A percentile compares a stretch with the other conserved stretches of the same genome.
phyloP scores from a whole-genome alignment of 352 stramenopile genomes.

The Elongisporangium undulatum region DNA sequence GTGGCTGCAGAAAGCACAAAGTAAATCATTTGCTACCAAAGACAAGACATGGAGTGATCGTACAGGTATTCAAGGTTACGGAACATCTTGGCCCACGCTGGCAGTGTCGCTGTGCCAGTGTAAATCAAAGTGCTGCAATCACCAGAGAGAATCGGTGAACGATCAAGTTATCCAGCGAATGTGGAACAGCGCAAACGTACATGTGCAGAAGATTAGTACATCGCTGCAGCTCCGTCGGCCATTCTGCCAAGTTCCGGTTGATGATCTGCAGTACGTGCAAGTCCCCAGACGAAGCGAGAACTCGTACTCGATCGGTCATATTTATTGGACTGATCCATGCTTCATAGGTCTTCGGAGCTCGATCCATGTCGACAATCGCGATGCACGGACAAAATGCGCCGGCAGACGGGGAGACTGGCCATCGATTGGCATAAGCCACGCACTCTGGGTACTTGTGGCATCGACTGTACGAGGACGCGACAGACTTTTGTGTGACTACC shows the following conservation, averaged over 20 bases:
- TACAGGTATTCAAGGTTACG: constrained; percentile 36
- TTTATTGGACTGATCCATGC: constrained; percentile 20
- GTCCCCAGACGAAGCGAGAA: constrained; percentile 18
- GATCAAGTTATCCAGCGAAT: neutral
- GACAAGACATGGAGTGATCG: neutral
- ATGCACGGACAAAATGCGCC: constrained; percentile 26
- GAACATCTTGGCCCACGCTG: constrained; percentile 21
- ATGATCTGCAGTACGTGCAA: constrained; percentile 37
- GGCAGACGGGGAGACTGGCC: constrained; percentile 9
- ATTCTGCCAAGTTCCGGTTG: constrained; percentile 18
- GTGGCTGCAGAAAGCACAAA: constrained; percentile 13
- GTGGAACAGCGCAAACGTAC: too few relatives aligned
- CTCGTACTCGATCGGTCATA: constrained; percentile 19
- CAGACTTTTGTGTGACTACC: constrained; percentile 13
- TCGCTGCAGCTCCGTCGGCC: constrained; percentile 18
- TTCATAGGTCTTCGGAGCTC: constrained; percentile 9
- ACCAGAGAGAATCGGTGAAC: neutral
- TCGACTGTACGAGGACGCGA: constrained; percentile 7
- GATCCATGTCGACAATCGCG: constrained; percentile 24
- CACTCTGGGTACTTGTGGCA: constrained; percentile 23
- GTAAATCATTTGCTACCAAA: neutral
- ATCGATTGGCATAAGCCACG: constrained; percentile 16
- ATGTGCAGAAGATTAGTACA: constrained; percentile 31
- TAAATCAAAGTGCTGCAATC: constrained; percentile 29
- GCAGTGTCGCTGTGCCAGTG: constrained; percentile 12